A percentile compares a stretch with the other conserved stretches of the same genome.
phyloP scores from a whole-genome alignment of 73 alveolate genomes.

The Paramecium biaurelia region DNA sequence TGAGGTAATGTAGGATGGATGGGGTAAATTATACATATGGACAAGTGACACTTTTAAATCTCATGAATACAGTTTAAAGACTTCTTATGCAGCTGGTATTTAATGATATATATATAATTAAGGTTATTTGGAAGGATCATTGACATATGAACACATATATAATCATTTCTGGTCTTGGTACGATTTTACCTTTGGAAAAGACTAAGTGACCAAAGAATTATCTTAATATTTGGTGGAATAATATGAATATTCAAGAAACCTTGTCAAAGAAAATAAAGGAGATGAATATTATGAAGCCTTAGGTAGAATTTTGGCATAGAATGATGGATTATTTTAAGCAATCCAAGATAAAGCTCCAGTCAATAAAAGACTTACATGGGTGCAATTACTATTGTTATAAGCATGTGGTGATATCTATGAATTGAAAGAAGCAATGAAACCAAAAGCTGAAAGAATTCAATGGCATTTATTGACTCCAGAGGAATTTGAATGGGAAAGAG shows the following conservation, averaged over 20 bases:
- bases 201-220: not conserved
- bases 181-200: slow-evolving; percentile 30
- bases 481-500: slow-evolving; percentile 67
- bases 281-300: slow-evolving; percentile 48
- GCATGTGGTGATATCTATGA: slow-evolving; percentile 50
- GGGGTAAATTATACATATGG: slow-evolving; percentile 54
- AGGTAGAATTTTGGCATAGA: slow-evolving; percentile 32
- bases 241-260: not conserved
- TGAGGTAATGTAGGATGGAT: slow-evolving; percentile 23
- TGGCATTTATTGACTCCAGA: slow-evolving; percentile 62
- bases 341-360: slow-evolving; percentile 1
- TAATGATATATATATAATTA: not conserved
- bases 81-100: slow-evolving; percentile 42
- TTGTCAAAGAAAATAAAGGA: not conserved
- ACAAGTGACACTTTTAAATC: not conserved
- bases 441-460: not conserved
- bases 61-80: slow-evolving; percentile 26
- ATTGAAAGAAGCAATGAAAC: not conserved
- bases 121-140: slow-evolving; percentile 69
- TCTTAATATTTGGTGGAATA: not conserved
- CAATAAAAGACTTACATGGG: not conserved
- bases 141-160: slow-evolving; percentile 70
- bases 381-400: not conserved
- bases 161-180: slow-evolving; percentile 65
- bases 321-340: slow-evolving; percentile 36